Evolutionary conservation across 2,329 filamentous ascomycete species (phyloP).

Genomic region (Aspergillus bombycis): DNA sequence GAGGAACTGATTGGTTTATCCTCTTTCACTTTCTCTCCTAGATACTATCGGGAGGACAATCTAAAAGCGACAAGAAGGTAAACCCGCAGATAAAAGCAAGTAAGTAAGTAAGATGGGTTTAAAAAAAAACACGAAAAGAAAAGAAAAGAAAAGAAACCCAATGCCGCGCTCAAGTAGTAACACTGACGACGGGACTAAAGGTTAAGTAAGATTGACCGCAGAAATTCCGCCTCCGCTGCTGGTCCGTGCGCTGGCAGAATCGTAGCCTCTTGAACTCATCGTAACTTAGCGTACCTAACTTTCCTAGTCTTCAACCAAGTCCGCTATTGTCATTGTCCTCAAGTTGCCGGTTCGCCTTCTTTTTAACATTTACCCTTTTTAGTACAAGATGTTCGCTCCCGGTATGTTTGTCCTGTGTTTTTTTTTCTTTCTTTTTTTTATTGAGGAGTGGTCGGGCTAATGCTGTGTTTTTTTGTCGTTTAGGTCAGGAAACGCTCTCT

Average conservation of each 20-base stretch:
- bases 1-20: background rate
- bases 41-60: too few relatives aligned
- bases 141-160: background rate
- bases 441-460: background rate
- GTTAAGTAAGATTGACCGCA: conserved; percentile 3
- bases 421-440: background rate
- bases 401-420: conserved; percentile 23
- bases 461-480: background rate
- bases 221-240: conserved; percentile 25
- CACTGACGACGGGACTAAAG: background rate
- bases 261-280: conserved; percentile 10
- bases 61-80: background rate
- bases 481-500: conserved; percentile 49
- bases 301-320: conserved; percentile 16
- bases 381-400: conserved; percentile 37
- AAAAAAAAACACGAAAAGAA: background rate
- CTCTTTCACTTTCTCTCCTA: background rate
- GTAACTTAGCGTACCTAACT: conserved; percentile 25
- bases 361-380: background rate
- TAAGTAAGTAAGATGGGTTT: background rate
- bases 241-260: conserved; percentile 28
- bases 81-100: conserved; percentile 13
- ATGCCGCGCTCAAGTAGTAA: background rate
- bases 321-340: conserved; percentile 3
- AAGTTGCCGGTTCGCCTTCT: background rate